Percentiles rank a stretch among this genome's conserved stretches.
These are phyloP conservation scores for Phytophthora nicotianae DNA, from an alignment of 352 stramenopile genomes.

Conservation along the genomic window DNA sequence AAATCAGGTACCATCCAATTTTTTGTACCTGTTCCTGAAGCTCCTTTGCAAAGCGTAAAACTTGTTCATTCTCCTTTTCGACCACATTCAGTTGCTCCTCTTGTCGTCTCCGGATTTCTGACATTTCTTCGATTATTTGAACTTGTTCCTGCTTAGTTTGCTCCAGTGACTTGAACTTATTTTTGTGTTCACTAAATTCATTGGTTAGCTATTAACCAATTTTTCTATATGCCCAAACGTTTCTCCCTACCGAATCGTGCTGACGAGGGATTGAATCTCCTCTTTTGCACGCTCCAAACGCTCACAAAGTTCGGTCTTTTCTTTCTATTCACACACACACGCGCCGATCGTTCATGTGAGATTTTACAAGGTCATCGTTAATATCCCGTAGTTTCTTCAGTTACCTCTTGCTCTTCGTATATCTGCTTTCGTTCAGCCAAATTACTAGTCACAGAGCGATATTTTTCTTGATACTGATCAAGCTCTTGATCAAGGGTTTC, in stretches of 20 bases:
- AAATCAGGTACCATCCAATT: too few species aligned
- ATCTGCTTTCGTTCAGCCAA: conserved; percentile 27
- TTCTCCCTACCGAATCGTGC: conserved; percentile 34
- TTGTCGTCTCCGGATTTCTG: conserved; percentile 24
- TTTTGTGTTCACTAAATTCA: conserved; percentile 45
- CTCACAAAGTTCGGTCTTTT: conserved; percentile 33
- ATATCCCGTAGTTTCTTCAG: too few species aligned
- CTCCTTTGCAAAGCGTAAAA: conserved; percentile 27
- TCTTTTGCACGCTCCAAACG: conserved; percentile 38
- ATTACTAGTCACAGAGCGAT: conserved; percentile 26
- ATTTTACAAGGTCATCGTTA: too few species aligned
- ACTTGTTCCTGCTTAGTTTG: conserved; percentile 44
- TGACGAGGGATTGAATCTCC: conserved; percentile 40
- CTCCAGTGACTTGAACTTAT: conserved; percentile 40
- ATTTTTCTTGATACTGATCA: conserved; percentile 31
- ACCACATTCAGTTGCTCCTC: conserved; percentile 30
- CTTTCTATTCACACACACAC: conserved; percentile 10
- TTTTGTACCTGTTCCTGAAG: conserved; percentile 35
- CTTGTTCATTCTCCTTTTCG: conserved; percentile 28
- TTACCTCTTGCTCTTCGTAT: conserved; percentile 32
- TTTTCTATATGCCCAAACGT: not conserved
- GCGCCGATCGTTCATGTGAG: too few species aligned
- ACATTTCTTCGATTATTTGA: conserved; percentile 48
- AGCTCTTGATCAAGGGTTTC: conserved; percentile 30
- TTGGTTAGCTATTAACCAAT: not conserved